These are phyloP conservation scores for Mollisiaceae sp. DNA, from an alignment of 2,329 filamentous ascomycete species.

Conservation along the genomic window DNA sequence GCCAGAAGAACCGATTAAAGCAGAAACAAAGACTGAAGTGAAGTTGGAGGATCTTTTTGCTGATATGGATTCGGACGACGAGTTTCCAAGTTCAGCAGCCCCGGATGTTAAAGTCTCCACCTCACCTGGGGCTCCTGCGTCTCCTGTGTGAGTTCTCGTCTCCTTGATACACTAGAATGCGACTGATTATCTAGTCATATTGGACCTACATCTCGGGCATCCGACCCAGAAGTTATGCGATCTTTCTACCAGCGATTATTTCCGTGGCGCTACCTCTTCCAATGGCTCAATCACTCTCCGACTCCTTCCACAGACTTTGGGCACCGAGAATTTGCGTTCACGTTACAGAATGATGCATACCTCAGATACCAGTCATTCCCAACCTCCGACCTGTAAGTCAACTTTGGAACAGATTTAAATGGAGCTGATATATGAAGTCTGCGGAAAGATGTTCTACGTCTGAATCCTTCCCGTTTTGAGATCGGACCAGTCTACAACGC, in stretches of 20 bases:
- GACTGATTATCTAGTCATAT: slow-evolving; percentile 41
- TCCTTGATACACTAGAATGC: not conserved
- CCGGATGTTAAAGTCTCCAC: slow-evolving; percentile 49
- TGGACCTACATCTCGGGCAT: slow-evolving; percentile 52
- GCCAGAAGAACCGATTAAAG: slow-evolving; percentile 21
- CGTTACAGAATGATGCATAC: slow-evolving; percentile 89
- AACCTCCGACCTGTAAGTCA: slow-evolving; percentile 63
- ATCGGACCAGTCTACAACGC: slow-evolving; percentile 97
- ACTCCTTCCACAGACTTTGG: slow-evolving; percentile 85
- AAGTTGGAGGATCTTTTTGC: slow-evolving; percentile 65
- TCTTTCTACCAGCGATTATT: slow-evolving; percentile 96
- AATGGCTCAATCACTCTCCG: slow-evolving; percentile 96
- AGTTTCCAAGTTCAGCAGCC: slow-evolving; percentile 57
- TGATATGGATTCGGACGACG: slow-evolving; percentile 64
- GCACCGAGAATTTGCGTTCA: slow-evolving; percentile 95
- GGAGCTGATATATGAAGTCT: slow-evolving; percentile 57
- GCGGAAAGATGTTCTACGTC: slow-evolving; percentile 86
- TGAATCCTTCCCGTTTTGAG: slow-evolving; percentile 94
- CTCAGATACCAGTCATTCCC: slow-evolving; percentile 86
- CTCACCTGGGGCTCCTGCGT: slow-evolving; percentile 50
- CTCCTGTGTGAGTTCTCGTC: slow-evolving; percentile 48
- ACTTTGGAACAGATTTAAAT: not conserved
- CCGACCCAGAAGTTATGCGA: slow-evolving; percentile 84
- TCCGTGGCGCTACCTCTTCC: slow-evolving; percentile 91
- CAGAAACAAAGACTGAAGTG: slow-evolving; percentile 49